phyloP scores from a whole-genome alignment of 2,329 filamentous ascomycete genomes.

The Gremmenia infestans region DNA sequence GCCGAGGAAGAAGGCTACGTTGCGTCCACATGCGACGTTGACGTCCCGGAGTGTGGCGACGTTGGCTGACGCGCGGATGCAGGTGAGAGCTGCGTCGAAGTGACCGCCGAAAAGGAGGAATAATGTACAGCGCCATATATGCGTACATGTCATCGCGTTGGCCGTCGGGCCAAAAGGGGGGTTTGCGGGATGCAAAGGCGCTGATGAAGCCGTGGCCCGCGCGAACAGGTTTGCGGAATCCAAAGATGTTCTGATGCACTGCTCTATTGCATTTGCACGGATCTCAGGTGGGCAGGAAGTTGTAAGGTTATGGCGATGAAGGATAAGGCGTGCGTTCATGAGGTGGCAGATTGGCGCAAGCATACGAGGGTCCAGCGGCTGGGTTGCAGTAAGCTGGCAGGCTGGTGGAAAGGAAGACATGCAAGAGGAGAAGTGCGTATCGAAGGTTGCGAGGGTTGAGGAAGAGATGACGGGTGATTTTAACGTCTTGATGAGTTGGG shows the following conservation, averaged over 20 bases:
- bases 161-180: slow-evolving; percentile 36
- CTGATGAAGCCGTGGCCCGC: slow-evolving; percentile 50
- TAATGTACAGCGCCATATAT: slow-evolving; percentile 82
- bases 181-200: slow-evolving; percentile 27
- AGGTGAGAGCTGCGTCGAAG: slow-evolving; percentile 65
- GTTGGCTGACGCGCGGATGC: slow-evolving; percentile 64
- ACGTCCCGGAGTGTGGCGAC: slow-evolving; percentile 69
- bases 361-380: slow-evolving; percentile 66
- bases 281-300: slow-evolving; percentile 62
- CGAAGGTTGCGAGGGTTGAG: slow-evolving; percentile 69
- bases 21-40: slow-evolving; percentile 73
- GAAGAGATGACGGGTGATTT: slow-evolving; percentile 61
- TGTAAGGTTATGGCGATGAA: slow-evolving; percentile 84
- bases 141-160: slow-evolving; percentile 70
- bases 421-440: slow-evolving; percentile 73
- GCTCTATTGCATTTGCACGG: slow-evolving; percentile 67
- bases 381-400: slow-evolving; percentile 62
- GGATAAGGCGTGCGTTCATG: slow-evolving; percentile 74
- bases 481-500: slow-evolving; percentile 66
- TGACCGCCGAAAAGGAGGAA: slow-evolving; percentile 73
- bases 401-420: slow-evolving; percentile 69
- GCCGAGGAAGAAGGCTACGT: slow-evolving; percentile 75
- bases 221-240: slow-evolving; percentile 76
- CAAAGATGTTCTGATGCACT: slow-evolving; percentile 67
- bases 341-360: slow-evolving; percentile 73